Percentiles rank a stretch among this genome's conserved stretches.
Evolutionary conservation across 257 asterid species (phyloP).

Genomic region (Verbascum thapsus): DNA sequence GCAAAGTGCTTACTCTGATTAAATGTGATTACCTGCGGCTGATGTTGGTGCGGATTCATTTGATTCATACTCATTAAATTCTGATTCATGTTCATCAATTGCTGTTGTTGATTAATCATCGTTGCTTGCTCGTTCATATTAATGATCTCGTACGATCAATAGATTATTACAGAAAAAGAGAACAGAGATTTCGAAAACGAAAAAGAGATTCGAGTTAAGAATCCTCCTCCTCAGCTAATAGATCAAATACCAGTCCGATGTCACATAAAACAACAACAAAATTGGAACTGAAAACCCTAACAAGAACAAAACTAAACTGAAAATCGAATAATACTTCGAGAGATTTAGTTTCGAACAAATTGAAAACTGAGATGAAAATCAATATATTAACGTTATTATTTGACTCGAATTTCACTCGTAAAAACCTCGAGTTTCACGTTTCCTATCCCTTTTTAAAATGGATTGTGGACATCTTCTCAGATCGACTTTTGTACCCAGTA

Average conservation of each 20-base stretch:
- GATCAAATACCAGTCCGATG: constrained; percentile 18
- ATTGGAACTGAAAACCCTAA: constrained; percentile 13
- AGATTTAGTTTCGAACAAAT: constrained; percentile 1
- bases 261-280: too few relatives aligned
- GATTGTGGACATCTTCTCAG: not conserved
- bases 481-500: too few relatives aligned
- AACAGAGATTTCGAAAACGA: not conserved
- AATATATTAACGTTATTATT: constrained; percentile 5
- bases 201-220: not conserved
- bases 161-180: not conserved
- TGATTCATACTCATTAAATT: constrained; percentile 43
- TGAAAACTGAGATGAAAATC: not conserved
- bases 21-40: constrained; percentile 49
- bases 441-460: not conserved
- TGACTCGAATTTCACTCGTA: not conserved
- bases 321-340: constrained; percentile 10
- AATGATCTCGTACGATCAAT: constrained; percentile 22
- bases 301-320: not conserved
- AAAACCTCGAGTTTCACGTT: not conserved
- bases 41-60: constrained; percentile 41
- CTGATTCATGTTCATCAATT: constrained; percentile 46
- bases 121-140: constrained; percentile 62
- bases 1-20: constrained; percentile 7
- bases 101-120: constrained; percentile 57
- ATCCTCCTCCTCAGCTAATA: not conserved